Percentiles rank a stretch among this genome's conserved stretches.
Conservation (phyloP, 306 rosid genomes). For the Pyrus pyrifolia region DNA sequence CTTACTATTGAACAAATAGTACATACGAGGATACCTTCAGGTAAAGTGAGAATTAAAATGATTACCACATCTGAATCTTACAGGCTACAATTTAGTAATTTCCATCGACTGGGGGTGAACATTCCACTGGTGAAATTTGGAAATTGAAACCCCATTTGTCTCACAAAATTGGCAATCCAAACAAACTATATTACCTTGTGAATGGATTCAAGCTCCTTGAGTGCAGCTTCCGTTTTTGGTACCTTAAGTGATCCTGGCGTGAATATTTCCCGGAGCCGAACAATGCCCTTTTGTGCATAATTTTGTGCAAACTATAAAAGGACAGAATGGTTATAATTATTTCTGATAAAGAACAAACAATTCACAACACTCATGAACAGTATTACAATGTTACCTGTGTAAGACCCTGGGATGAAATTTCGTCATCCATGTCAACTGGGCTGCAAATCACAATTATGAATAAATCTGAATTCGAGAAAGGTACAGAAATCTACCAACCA, state of each 20-base stretch:
- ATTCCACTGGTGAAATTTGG: not conserved
- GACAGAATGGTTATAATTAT: not conserved
- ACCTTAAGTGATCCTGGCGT: constrained; percentile 71
- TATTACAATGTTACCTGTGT: constrained; percentile 52
- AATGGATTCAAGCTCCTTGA: constrained; percentile 86
- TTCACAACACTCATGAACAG: not conserved
- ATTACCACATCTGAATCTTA: no score
- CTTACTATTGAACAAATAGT: not conserved
- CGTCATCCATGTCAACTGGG: constrained; percentile 81
- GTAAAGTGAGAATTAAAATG: not conserved
- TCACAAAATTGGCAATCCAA: not conserved
- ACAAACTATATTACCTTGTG: constrained; percentile 56
- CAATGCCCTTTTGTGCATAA: constrained; percentile 74
- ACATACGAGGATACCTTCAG: not conserved
- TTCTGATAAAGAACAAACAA: constrained; percentile 20
- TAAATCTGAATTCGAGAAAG: constrained; percentile 6
- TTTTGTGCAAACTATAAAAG: constrained; percentile 64
- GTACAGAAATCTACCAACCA: constrained; percentile 5
- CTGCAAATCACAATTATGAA: constrained; percentile 44
- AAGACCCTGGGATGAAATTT: constrained; percentile 78
- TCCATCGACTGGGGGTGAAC: not conserved
- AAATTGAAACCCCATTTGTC: not conserved
- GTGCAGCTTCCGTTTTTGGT: constrained; percentile 64
- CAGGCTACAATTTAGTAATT: not conserved
- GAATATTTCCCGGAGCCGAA: constrained; percentile 81